These are phyloP conservation scores for Exophiala aquamarina DNA, from an alignment of 2,329 filamentous ascomycete species.

Conservation along the genomic window DNA sequence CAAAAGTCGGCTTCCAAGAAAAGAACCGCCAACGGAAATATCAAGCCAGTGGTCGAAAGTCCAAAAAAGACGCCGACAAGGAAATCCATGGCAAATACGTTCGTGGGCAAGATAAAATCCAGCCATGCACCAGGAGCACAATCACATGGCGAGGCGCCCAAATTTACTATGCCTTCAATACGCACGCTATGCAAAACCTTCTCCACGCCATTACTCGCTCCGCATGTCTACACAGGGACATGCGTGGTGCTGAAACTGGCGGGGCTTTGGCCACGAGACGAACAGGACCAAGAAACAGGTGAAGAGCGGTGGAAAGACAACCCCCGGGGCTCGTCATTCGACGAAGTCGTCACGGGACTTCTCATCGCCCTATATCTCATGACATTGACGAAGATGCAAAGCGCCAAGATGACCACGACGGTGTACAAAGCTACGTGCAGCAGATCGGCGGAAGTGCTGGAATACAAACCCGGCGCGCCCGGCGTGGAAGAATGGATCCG, in stretches of 20 bases:
- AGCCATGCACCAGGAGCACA: conserved; percentile 16
- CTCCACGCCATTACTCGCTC: conserved; percentile 61
- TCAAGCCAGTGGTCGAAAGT: conserved; percentile 37
- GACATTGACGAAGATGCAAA: conserved; percentile 37
- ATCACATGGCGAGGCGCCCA: conserved; percentile 40
- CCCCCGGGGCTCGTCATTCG: conserved; percentile 42
- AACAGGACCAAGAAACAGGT: conserved; percentile 37
- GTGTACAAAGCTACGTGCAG: conserved; percentile 21
- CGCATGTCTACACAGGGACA: conserved; percentile 70
- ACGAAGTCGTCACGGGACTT: conserved; percentile 39
- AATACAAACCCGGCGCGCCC: conserved; percentile 42
- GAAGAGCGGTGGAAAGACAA: conserved; percentile 43
- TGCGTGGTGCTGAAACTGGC: conserved; percentile 59
- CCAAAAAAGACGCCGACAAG: conserved; percentile 13
- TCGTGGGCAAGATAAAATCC: conserved; percentile 21
- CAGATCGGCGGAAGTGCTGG: conserved; percentile 16
- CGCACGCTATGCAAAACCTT: conserved; percentile 65
- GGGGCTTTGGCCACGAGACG: conserved; percentile 35
- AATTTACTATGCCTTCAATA: conserved; percentile 70
- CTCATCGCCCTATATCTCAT: conserved; percentile 46
- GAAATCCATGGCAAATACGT: conserved; percentile 11
- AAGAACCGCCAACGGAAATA: conserved; percentile 21
- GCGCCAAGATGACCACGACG: conserved; percentile 25
- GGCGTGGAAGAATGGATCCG: conserved; percentile 65
- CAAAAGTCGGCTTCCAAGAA: conserved; percentile 19